Evolutionary conservation across 2,329 filamentous ascomycete genomes (phyloP).

Genomic region (Pseudopyricularia cyperi): DNA sequence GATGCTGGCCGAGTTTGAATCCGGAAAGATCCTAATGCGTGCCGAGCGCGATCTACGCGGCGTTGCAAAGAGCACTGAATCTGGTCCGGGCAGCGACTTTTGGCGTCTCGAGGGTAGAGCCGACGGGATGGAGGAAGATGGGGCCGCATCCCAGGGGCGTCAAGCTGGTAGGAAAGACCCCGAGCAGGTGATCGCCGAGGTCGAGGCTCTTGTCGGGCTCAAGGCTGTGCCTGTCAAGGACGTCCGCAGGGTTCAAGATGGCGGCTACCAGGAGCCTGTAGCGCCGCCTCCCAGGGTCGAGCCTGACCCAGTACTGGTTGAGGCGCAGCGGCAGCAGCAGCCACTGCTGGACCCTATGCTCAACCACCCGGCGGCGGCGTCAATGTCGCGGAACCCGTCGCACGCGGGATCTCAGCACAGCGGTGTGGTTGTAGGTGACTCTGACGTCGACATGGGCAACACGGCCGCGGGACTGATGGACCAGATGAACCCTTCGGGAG

Average conservation of each 20-base stretch:
- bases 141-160: constrained; percentile 11
- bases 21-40: constrained; percentile 53
- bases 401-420: constrained; percentile 42
- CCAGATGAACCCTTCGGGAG: constrained; percentile 48
- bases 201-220: constrained; percentile 59
- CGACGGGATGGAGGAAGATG: constrained; percentile 36
- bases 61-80: constrained; percentile 29
- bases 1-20: constrained; percentile 61
- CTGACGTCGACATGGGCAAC: constrained; percentile 51
- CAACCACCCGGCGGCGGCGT: constrained; percentile 5
- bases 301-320: constrained; percentile 25
- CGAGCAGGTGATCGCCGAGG: constrained; percentile 60
- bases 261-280: constrained; percentile 55
- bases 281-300: constrained; percentile 38
- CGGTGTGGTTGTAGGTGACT: constrained; percentile 42
- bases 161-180: constrained; percentile 32
- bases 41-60: constrained; percentile 67
- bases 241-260: constrained; percentile 62
- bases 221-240: constrained; percentile 51
- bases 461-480: constrained; percentile 53
- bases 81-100: constrained; percentile 45
- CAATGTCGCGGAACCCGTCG: constrained; percentile 40
- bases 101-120: constrained; percentile 50
- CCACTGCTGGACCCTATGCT: constrained; percentile 10
- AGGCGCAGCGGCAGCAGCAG: constrained; percentile 12